These are phyloP conservation scores for Thalassiosira allenii DNA, from an alignment of 352 stramenopile genomes.

Conservation along the genomic window DNA sequence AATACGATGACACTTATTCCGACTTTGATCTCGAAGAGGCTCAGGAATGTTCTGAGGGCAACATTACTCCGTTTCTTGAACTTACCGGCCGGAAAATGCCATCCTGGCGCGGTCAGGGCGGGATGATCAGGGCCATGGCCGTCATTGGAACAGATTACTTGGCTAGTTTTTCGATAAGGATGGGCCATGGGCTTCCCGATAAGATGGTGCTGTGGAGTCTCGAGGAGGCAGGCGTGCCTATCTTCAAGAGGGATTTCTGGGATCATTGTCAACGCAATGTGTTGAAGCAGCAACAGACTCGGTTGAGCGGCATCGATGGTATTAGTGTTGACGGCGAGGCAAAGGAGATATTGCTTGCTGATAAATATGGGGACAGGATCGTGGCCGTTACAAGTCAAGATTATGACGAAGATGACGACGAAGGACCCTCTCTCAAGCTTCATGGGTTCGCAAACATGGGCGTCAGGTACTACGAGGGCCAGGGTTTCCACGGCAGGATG, in stretches of 20 bases:
- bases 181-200: slow-evolving; percentile 27
- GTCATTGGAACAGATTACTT: slow-evolving; percentile 21
- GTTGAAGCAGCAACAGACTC: slow-evolving; percentile 2
- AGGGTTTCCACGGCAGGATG: slow-evolving; percentile 37
- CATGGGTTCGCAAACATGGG: slow-evolving; percentile 39
- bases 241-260: slow-evolving; percentile 18
- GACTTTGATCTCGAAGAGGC: slow-evolving; percentile 48
- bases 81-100: slow-evolving; percentile 20
- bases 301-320: slow-evolving; percentile 13
- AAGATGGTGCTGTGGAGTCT: slow-evolving; percentile 38
- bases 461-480: slow-evolving; percentile 5
- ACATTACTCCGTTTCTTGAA: slow-evolving; percentile 47
- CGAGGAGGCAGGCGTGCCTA: slow-evolving; percentile 24
- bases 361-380: slow-evolving; percentile 28
- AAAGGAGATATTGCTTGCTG: slow-evolving; percentile 26
- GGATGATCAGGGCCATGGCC: slow-evolving; percentile 45
- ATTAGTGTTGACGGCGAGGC: slow-evolving; percentile 28
- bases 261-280: neutral
- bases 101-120: slow-evolving; percentile 39
- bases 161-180: slow-evolving; percentile 23
- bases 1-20: slow-evolving; percentile 33
- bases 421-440: slow-evolving; percentile 26
- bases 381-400: slow-evolving; percentile 13
- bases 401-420: slow-evolving; percentile 17
- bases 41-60: slow-evolving; percentile 31